These are phyloP conservation scores for Didymella sp. DNA, from an alignment of 2,329 filamentous ascomycete species.

Conservation along the genomic window DNA sequence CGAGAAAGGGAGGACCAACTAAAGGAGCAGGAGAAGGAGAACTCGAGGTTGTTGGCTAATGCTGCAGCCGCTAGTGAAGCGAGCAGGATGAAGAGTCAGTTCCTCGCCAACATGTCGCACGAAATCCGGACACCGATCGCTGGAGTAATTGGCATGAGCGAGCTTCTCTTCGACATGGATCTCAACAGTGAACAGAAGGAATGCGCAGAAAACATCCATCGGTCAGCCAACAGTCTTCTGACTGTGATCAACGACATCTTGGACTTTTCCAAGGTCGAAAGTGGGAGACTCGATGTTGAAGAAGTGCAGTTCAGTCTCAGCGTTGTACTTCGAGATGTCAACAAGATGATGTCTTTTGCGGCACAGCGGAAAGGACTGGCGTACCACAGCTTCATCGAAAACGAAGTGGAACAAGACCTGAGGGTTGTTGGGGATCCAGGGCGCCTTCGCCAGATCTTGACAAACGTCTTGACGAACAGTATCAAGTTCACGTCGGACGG, in stretches of 20 bases:
- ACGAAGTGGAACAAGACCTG: constrained; percentile 69
- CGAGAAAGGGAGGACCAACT: constrained; percentile 70
- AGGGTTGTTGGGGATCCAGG: constrained; percentile 88
- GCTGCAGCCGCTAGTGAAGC: constrained; percentile 81
- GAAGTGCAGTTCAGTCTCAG: constrained; percentile 80
- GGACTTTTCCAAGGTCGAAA: constrained; percentile 87
- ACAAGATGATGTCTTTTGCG: constrained; percentile 86
- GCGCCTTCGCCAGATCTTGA: constrained; percentile 81
- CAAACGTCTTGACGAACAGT: constrained; percentile 71
- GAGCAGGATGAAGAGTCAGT: constrained; percentile 79
- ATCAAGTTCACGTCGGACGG: constrained; percentile 52
- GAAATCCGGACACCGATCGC: constrained; percentile 81
- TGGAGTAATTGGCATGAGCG: constrained; percentile 81
- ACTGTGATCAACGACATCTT: constrained; percentile 92
- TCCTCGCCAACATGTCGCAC: constrained; percentile 82
- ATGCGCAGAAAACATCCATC: constrained; percentile 78
- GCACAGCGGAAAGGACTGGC: constrained; percentile 80
- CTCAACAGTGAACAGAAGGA: constrained; percentile 75
- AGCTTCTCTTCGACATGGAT: constrained; percentile 72
- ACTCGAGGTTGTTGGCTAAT: constrained; percentile 73
- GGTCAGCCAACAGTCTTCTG: constrained; percentile 79
- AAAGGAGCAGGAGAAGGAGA: constrained; percentile 70
- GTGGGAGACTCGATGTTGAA: constrained; percentile 77
- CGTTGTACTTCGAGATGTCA: constrained; percentile 77
- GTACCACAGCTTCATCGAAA: constrained; percentile 70